phyloP scores from a whole-genome alignment of 2,329 filamentous ascomycete species.

The Nectriaceae sp. region DNA sequence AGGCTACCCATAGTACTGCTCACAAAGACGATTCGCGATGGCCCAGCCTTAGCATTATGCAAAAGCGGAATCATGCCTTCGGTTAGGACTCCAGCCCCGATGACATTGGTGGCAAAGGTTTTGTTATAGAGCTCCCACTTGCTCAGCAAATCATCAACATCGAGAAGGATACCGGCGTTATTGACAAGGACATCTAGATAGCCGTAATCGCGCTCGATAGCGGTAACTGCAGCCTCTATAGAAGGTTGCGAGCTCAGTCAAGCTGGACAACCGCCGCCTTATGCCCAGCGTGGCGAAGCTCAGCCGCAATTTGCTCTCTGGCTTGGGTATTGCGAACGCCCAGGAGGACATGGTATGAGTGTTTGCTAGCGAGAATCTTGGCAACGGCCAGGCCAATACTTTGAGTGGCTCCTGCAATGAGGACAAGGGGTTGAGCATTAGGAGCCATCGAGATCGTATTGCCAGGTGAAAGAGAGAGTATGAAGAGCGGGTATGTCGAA shows the following conservation, averaged over 20 bases:
- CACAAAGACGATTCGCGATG: conserved; percentile 42
- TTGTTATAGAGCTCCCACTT: conserved; percentile 38
- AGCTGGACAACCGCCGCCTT: conserved; percentile 27
- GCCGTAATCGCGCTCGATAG: conserved; percentile 24
- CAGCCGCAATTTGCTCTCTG: conserved; percentile 25
- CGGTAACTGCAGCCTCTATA: conserved; percentile 23
- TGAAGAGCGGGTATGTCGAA: background rate
- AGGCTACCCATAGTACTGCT: conserved; percentile 38
- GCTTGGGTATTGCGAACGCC: conserved; percentile 31
- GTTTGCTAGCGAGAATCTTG: conserved; percentile 24
- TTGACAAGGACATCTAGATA: conserved; percentile 39
- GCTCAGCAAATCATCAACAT: conserved; percentile 13
- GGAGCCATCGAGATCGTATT: background rate
- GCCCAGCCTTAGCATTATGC: conserved; percentile 18
- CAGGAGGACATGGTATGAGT: conserved; percentile 36
- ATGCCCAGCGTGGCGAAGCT: conserved; percentile 23
- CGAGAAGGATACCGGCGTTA: conserved; percentile 36
- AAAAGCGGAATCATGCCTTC: conserved; percentile 33
- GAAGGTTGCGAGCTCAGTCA: conserved; percentile 31
- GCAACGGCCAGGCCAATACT: conserved; percentile 23
- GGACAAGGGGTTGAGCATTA: conserved; percentile 8
- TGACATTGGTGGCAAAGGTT: conserved; percentile 41
- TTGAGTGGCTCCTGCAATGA: conserved; percentile 25
- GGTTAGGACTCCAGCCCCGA: conserved; percentile 32
- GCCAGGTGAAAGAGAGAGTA: background rate